These are phyloP conservation scores for Coemansia sp. DNA, from an alignment of 192 early-diverging fungal genomes.

Conservation along the genomic window DNA sequence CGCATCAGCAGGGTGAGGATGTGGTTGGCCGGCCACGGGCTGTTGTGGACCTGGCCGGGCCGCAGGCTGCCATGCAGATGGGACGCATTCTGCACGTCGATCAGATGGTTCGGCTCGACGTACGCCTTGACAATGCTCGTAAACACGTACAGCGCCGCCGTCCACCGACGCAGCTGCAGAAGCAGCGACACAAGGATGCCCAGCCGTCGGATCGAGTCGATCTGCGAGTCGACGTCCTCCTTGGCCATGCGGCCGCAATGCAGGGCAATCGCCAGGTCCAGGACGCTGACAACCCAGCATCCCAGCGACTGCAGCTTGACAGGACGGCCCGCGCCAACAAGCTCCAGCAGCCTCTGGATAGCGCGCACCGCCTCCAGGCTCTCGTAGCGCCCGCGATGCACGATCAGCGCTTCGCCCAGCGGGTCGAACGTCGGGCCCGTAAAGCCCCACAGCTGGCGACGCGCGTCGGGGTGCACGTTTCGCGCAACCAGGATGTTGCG, in stretches of 20 bases:
- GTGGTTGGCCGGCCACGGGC: conserved; percentile 31
- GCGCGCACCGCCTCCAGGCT: conserved; percentile 24
- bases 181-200: conserved; percentile 18
- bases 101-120: conserved; percentile 7
- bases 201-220: conserved; percentile 25
- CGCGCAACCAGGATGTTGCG: conserved; percentile 4
- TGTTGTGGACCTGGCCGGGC: neutral
- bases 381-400: conserved; percentile 22
- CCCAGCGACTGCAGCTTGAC: conserved; percentile 16
- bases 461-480: neutral
- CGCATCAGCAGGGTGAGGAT: conserved; percentile 41
- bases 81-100: neutral
- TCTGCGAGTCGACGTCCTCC: conserved; percentile 1
- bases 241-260: conserved; percentile 9
- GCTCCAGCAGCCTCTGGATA: conserved; percentile 15
- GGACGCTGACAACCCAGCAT: conserved; percentile 22
- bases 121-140: conserved; percentile 32
- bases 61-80: neutral
- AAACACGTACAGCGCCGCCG: conserved; percentile 37
- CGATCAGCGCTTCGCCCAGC: conserved; percentile 16
- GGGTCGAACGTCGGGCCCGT: conserved; percentile 7
- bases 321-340: neutral
- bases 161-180: conserved; percentile 28
- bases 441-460: neutral
- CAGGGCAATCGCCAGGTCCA: conserved; percentile 24